Evolutionary conservation across 768 basidiomycete species (phyloP), one percentile per base, ranked within the genome.

Genomic region (Pulveroboletus sp.): DNA sequence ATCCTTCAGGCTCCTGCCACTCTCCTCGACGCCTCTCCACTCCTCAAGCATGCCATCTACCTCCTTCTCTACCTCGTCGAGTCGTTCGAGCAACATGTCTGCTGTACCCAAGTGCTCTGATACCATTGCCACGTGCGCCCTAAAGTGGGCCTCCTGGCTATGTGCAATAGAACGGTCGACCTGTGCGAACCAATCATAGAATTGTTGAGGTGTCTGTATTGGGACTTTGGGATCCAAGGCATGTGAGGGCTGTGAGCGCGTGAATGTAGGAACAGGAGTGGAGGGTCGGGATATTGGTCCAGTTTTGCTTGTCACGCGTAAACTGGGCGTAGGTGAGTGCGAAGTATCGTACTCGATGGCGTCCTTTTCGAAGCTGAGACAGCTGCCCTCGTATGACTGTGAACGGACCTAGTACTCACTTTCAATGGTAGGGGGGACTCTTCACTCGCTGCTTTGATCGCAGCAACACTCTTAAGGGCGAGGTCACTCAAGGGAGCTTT

Each of bases 181-280:
- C 36, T 88, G 76, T 4, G 90, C 77, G 67, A 93, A 95, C 86
- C 93, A 96, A 70, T 98, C 95, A 64, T 94, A 92, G 69, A 99
- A 95, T 57, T 97, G 93, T 60, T 98, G 92, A 1, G 93, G 86
- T 0, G 93, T 95, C 54, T 86, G 80, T 35, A 98, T 84, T 5
- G 89, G 85, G 36, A 82, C 78, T 43, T 78, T 80, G 3, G 90
- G 88, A 61, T 88, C 85, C 14, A 91, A 71, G 0, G 83, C 76
- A 60, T 86, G 81, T 8, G 69, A 61, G 11, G 62, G 37, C 11
- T 50, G 43, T 4, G 64, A 52, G 48, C 61, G 67, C 40, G 54
- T 45, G 31, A 30, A 53, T 15, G 49, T 51, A 39, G 48, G 47
- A 27, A 56, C 63, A 9, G 65, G 68, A 11, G 81, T 82, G 8